phyloP scores from a whole-genome alignment of 2,329 filamentous ascomycete species.

The Cercospora sojina region DNA sequence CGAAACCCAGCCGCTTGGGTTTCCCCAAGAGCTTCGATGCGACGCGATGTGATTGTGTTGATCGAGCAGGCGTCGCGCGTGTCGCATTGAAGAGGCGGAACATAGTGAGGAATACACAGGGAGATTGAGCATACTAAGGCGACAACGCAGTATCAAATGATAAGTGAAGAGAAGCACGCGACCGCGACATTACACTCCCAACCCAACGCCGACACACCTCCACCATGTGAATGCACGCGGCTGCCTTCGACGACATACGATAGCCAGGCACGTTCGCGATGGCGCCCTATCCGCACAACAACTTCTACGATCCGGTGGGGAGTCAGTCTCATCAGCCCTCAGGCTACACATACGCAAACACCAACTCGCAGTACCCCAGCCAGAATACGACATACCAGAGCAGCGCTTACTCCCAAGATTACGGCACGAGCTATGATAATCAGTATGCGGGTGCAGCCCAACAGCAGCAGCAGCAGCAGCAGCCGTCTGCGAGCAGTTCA shows the following conservation, averaged over 20 bases:
- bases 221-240: slow-evolving; percentile 11
- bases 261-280: slow-evolving; percentile 16
- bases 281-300: slow-evolving; percentile 34
- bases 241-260: slow-evolving; percentile 2
- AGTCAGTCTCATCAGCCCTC: slow-evolving; percentile 30
- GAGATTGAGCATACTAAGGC: not conserved
- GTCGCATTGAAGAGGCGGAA: not conserved
- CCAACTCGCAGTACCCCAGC: slow-evolving; percentile 22
- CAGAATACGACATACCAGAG: slow-evolving; percentile 21
- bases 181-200: not conserved
- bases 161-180: not conserved
- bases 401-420: slow-evolving; percentile 19
- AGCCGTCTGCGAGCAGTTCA: slow-evolving; percentile 10
- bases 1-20: not conserved
- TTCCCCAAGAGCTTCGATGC: slow-evolving; percentile 1
- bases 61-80: not conserved
- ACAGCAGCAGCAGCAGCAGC: slow-evolving; percentile 19
- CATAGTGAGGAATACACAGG: not conserved
- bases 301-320: slow-evolving; percentile 37
- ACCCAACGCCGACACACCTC: not conserved
- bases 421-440: slow-evolving; percentile 21
- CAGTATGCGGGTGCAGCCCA: slow-evolving; percentile 25
- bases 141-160: not conserved
- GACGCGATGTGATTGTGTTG: slow-evolving; percentile 1
- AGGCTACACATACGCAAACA: slow-evolving; percentile 12